Conservation (phyloP, 495 filamentous ascomycete species). For the Penicillium maclennaniae region DNA sequence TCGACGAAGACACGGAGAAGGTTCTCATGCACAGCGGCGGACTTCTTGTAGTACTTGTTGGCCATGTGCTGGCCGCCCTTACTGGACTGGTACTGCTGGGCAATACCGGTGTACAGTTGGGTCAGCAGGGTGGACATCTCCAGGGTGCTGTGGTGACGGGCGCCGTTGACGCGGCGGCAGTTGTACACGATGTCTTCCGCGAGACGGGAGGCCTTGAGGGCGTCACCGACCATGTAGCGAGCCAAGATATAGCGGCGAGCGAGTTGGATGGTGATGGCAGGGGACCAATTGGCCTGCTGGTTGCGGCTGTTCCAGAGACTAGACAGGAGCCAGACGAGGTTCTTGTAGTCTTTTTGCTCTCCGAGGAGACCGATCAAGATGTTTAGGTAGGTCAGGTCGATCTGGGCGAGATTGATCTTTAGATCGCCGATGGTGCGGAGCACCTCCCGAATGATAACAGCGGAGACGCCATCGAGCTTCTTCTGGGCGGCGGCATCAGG, state of each 20-base stretch:
- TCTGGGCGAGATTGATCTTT: conserved; percentile 27
- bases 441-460: conserved; percentile 22
- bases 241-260: conserved; percentile 38
- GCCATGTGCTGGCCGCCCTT: conserved; percentile 33
- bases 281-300: conserved; percentile 17
- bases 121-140: conserved; percentile 39
- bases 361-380: conserved; percentile 33
- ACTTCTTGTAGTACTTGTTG: conserved; percentile 40
- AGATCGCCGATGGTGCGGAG: conserved; percentile 23
- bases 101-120: conserved; percentile 18
- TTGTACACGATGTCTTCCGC: conserved; percentile 44
- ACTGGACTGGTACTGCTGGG: conserved; percentile 29
- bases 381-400: conserved; percentile 31
- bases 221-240: conserved; percentile 33
- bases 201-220: conserved; percentile 30
- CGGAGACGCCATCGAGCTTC: conserved; percentile 21
- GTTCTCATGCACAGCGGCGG: conserved; percentile 37
- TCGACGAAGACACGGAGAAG: conserved; percentile 34
- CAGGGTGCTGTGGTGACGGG: conserved; percentile 30
- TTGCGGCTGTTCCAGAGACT: conserved; percentile 36
- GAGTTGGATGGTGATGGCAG: conserved; percentile 29
- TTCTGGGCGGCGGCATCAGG: conserved; percentile 17
- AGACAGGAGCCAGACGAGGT: conserved; percentile 33
- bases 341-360: conserved; percentile 37
- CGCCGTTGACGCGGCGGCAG: conserved; percentile 37